Evolutionary conservation across 2,329 filamentous ascomycete species (phyloP).

Genomic region (Phaeosphaeria sp.): DNA sequence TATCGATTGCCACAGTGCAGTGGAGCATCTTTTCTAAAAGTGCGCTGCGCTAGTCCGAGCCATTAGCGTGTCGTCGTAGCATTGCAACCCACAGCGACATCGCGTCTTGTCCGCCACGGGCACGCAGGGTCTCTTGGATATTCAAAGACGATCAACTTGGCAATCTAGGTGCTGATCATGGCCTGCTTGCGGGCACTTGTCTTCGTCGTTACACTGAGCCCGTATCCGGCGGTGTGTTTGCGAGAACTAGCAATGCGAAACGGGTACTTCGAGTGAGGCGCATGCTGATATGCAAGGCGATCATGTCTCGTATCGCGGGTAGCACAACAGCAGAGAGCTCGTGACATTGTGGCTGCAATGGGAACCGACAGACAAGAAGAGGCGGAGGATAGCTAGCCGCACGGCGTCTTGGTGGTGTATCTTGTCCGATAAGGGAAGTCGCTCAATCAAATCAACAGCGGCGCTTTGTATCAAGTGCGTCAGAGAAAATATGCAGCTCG

Average conservation of each 20-base stretch:
- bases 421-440: background rate
- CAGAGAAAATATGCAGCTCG: background rate
- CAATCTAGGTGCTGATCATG: slow-evolving; percentile 5
- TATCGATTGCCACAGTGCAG: slow-evolving; percentile 17
- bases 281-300: background rate
- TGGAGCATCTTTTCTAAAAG: slow-evolving; percentile 7
- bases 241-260: background rate
- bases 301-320: background rate
- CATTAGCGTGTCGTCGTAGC: slow-evolving; percentile 26
- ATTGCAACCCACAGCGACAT: slow-evolving; percentile 24
- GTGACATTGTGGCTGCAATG: background rate
- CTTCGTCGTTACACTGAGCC: background rate
- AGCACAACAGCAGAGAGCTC: background rate
- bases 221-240: background rate
- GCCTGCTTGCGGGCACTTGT: slow-evolving; percentile 1
- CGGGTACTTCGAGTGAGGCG: background rate
- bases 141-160: background rate
- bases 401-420: background rate
- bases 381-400: background rate
- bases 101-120: slow-evolving; percentile 3
- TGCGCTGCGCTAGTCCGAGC: slow-evolving; percentile 13
- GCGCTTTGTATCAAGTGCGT: background rate
- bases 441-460: background rate
- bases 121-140: background rate
- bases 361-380: background rate